Percentiles rank a stretch among this genome's conserved stretches.
Evolutionary conservation across 805 yeast genomes (phyloP).

Genomic region (Wickerhamomyces chambardii): DNA sequence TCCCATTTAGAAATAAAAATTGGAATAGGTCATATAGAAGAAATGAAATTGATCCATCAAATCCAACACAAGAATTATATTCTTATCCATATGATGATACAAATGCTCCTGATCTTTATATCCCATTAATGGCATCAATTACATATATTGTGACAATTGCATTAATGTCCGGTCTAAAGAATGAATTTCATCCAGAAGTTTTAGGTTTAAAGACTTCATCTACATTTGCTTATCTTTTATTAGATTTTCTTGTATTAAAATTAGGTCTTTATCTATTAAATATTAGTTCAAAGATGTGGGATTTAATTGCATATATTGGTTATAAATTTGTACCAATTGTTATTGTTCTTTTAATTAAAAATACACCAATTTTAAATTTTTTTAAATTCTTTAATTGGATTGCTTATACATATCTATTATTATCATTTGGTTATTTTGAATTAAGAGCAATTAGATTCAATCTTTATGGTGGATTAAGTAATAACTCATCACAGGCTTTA

Average conservation of each 20-base stretch:
- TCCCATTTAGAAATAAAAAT: slow-evolving; percentile 79
- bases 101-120: slow-evolving; percentile 94
- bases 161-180: slow-evolving; percentile 74
- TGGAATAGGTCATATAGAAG: slow-evolving; percentile 57
- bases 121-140: slow-evolving; percentile 87
- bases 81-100: slow-evolving; percentile 79
- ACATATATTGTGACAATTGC: slow-evolving; percentile 85
- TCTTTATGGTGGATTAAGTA: slow-evolving; percentile 30
- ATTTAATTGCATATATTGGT: slow-evolving; percentile 82
- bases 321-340: slow-evolving; percentile 86
- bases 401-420: slow-evolving; percentile 38
- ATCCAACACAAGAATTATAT: slow-evolving; percentile 26
- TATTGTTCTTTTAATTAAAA: slow-evolving; percentile 43
- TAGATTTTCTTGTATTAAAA: slow-evolving; percentile 71
- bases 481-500: slow-evolving; percentile 44
- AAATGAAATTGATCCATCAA: slow-evolving; percentile 25
- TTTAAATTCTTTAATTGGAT: slow-evolving; percentile 35
- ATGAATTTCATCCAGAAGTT: slow-evolving; percentile 88
- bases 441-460: slow-evolving; percentile 44
- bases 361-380: slow-evolving; percentile 21
- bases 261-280: slow-evolving; percentile 76
- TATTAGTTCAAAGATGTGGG: slow-evolving; percentile 67
- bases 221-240: slow-evolving; percentile 70
- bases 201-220: slow-evolving; percentile 83
- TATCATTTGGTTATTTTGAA: slow-evolving; percentile 56